phyloP scores from a whole-genome alignment of 2,329 filamentous ascomycete genomes.

The Hymenoscyphus linearis region DNA sequence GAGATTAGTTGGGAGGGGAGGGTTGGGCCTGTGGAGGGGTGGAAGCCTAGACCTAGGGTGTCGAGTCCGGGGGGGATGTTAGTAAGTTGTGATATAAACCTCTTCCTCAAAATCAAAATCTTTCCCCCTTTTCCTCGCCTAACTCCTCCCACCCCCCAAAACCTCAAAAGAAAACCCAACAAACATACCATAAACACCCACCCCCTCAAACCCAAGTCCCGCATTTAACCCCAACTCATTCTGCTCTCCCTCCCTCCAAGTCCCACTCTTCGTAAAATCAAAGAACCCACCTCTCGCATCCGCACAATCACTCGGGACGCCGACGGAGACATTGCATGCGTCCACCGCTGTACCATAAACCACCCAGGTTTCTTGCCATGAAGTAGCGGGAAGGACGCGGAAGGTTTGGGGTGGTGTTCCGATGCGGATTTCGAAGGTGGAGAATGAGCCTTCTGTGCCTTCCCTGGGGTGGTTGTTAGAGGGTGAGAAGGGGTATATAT shows the following conservation, averaged over 20 bases:
- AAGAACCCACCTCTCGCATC: conserved; percentile 35
- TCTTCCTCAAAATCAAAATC: too few species aligned
- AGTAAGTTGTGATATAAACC: too few species aligned
- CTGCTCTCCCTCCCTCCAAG: conserved; percentile 32
- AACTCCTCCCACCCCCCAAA: not conserved
- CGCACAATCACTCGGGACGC: conserved; percentile 34
- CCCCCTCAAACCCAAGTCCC: conserved; percentile 34
- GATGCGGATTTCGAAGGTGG: conserved; percentile 36
- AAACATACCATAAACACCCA: conserved; percentile 23
- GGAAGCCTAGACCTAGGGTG: conserved; percentile 23
- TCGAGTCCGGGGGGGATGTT: conserved; percentile 16
- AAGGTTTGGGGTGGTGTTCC: conserved; percentile 35
- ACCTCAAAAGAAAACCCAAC: not conserved
- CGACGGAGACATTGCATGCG: conserved; percentile 45
- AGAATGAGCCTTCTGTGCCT: conserved; percentile 36
- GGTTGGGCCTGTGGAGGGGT: conserved; percentile 15
- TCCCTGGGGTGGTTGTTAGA: conserved; percentile 19
- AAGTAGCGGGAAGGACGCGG: conserved; percentile 36
- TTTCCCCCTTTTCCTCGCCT: not conserved
- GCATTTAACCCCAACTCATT: conserved; percentile 35
- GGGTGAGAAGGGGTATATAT: too few species aligned
- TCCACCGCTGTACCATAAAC: conserved; percentile 58
- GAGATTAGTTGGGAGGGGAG: conserved; percentile 20
- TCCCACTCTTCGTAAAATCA: conserved; percentile 32
- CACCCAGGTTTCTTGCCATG: conserved; percentile 43